Percentiles rank a stretch among this genome's conserved stretches.
Conservation (phyloP, 345 rosid species). For the Eucalyptus shirleyi region DNA sequence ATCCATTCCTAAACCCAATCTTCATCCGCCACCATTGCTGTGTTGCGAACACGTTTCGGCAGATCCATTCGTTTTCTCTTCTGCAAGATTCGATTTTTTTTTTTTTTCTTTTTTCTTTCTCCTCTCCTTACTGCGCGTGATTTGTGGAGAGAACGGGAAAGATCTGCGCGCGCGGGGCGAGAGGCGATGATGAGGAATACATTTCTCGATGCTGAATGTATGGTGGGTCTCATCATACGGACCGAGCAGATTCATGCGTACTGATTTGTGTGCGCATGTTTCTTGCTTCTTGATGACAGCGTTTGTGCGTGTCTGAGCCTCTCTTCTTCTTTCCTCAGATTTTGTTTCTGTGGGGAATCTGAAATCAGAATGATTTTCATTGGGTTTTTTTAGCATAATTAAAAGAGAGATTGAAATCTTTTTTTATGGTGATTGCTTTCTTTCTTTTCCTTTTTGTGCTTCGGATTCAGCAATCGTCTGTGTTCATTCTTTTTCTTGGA, state of each 20-base stretch:
- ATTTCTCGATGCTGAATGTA: constrained; percentile 33
- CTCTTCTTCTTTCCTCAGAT: background rate
- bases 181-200: constrained; percentile 19
- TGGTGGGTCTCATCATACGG: background rate
- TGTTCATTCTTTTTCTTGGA: background rate
- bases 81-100: background rate
- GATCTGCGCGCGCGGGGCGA: background rate
- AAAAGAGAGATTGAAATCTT: too few species aligned
- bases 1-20: background rate
- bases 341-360: background rate
- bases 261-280: background rate
- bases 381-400: background rate
- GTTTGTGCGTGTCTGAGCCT: constrained; percentile 51
- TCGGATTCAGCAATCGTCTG: background rate
- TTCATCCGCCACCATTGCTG: accelerated
- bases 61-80: background rate
- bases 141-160: background rate
- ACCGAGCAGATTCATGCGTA: background rate
- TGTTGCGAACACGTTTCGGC: background rate
- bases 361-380: background rate
- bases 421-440: too few species aligned
- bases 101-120: accelerated
- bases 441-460: background rate
- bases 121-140: accelerated
- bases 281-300: constrained; percentile 16